Percentiles rank a stretch among this genome's conserved stretches.
phyloP scores from a whole-genome alignment of 2,329 filamentous ascomycete species.

The Curvularia verruculosa region DNA sequence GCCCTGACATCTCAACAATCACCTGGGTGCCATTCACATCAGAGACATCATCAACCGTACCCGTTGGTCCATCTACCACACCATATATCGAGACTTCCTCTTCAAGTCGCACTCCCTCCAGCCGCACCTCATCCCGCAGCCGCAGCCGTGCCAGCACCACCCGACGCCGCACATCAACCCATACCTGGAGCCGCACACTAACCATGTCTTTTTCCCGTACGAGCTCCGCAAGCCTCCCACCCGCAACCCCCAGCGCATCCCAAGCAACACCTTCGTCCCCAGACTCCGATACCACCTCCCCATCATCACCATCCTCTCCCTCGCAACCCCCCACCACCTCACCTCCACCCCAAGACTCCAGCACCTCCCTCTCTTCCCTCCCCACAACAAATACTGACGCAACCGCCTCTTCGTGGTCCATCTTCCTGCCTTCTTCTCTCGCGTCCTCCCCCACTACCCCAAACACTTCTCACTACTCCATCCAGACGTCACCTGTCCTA shows the following conservation, averaged over 20 bases:
- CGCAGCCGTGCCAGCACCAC: not conserved
- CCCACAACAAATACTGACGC: constrained; percentile 13
- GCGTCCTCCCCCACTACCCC: not conserved
- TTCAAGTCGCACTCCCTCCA: not conserved
- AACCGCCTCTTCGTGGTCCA: constrained; percentile 7
- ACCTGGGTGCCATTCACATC: constrained; percentile 13
- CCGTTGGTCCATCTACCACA: not conserved
- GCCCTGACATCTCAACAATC: constrained; percentile 5
- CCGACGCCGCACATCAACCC: constrained; percentile 1
- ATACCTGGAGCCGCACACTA: constrained; percentile 9
- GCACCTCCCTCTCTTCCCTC: not conserved
- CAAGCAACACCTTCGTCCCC: not conserved
- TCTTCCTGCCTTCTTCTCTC: not conserved
- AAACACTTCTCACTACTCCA: not conserved
- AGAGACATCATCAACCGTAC: not conserved
- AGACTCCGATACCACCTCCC: not conserved
- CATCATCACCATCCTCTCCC: no score
- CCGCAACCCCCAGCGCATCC: constrained; percentile 1
- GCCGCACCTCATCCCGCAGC: not conserved
- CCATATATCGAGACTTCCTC: not conserved
- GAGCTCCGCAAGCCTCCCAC: not conserved
- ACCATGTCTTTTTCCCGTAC: constrained; percentile 5
- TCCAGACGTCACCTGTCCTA: not conserved
- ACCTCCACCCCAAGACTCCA: not conserved
- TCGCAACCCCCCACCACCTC: not conserved